Evolutionary conservation across 805 yeast species (phyloP), one percentile per base, ranked within the genome.

Genomic region (Maudiozyma barnettii): DNA sequence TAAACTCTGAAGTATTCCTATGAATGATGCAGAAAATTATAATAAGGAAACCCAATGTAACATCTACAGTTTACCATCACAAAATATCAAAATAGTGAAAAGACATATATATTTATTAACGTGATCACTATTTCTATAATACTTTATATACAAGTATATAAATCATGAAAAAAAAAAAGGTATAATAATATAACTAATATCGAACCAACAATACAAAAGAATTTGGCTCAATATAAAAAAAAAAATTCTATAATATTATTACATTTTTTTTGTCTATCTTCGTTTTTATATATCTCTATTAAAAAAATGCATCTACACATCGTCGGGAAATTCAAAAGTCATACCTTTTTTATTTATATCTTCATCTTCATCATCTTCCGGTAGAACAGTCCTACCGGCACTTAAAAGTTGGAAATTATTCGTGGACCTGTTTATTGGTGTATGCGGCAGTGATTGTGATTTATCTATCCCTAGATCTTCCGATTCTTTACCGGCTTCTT

Each of bases 1-100:
- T 93, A 52, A 84, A 91, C 62, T 81, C 93, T 46, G 93, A 89
- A 71, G 84, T 81, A 47, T 91, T 91, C 73, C 77, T 89, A 67
- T 87, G 59, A 51, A 47, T 35, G n/a, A 8, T 18, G 23, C 3
- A 37, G 13, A 37, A 9, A 6, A 33, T n/a, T n/a, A 33, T 33
- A 9, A 9, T 33, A 33, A 26, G 30, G 30, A 26, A 26, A 26
- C 30, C 8, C 30, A 26, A 26, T 26, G 30, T 26, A 26, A 26
- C 30, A 9, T 26, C 30, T 26, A 26, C 30, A 26, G 10, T 26
- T 26, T 26, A 26, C 30, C 30, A 26, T 3, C 8, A 26, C 30
- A 26, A 26, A 26, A 26, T 9, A 26, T 33, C 18, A 33, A 33
- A 33, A 33, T 33, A 33, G 36, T 33, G 36, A 14, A 33, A n/a